Base-by-base conservation (phyloP, 768 basidiomycete genomes). In the Agaricus sinodeliciosus region DNA sequence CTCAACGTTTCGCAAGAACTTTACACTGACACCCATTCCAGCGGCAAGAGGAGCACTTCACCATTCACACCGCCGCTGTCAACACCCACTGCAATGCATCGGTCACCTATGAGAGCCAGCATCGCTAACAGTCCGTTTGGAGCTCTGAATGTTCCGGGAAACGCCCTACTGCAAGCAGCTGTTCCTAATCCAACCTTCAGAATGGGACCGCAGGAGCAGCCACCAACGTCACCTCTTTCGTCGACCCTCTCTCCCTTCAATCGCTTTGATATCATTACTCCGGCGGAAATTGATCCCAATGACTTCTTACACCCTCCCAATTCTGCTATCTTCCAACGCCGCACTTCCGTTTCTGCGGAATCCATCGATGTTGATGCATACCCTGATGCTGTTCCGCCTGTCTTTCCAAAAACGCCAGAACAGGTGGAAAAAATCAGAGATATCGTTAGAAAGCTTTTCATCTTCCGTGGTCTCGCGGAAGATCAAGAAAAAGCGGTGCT, bases 401-500 rank as follows among this genome's bases (percentile, higher is more conserved):
- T 85, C 47, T 88, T 81, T 60, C 75, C 76, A 6, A 98, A 99
- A 73, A 76, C 87, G 12, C 69, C 80, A 1, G 86, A 92, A 58
- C 96, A 99, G 69, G 76, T 94, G 28, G 77, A 78, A 22, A 82
- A 95, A 48, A 97, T 99, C 71, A 88, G 86, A 64, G 74, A 81
- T 7, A 90, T 93, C 44, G 96, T 94, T 58, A 76, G 81, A 27
- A 82, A 85, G 64, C 93, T 94, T 67, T 92, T 98, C 63, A 82
- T 97, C 54, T 99, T 99, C 76, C 82, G 92, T 48, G 93, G 95
- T 67, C 82, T 99, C 12, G 94, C 97, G 59, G 92, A 96, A 61
- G 95, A 97, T 62, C 95, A 98, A 68, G 87, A 90, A 68, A 82
- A 81, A 0, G 93, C 94, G 42, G 95, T 94, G 16, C 74, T 98